Evolutionary conservation across 140 eudicot genomes (phyloP).

Genomic region (Ambrosia hybrid): DNA sequence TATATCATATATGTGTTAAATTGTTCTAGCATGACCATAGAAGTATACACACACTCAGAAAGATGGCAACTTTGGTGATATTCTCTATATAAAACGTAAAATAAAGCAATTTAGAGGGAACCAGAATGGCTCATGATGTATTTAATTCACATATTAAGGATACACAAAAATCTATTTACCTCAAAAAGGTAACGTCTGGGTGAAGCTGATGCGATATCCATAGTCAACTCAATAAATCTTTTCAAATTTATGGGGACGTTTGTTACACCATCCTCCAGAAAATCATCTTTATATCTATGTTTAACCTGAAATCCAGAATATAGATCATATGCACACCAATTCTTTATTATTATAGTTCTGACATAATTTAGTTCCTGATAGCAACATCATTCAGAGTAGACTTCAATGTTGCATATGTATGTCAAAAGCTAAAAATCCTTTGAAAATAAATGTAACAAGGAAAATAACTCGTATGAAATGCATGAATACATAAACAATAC

Average conservation of each 20-base stretch:
- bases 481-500: slow-evolving; percentile 28
- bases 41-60: too few species aligned
- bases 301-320: slow-evolving; percentile 44
- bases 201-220: slow-evolving; percentile 93
- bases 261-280: slow-evolving; percentile 24
- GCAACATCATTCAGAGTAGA: background rate
- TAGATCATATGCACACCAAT: slow-evolving; percentile 6
- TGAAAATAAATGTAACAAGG: background rate
- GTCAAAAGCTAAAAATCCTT: background rate
- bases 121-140: background rate
- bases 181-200: slow-evolving; percentile 95
- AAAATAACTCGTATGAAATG: background rate
- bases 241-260: slow-evolving; percentile 52
- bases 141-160: background rate
- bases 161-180: slow-evolving; percentile 39
- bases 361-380: too few species aligned
- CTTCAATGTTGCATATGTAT: background rate
- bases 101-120: background rate
- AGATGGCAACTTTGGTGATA: background rate
- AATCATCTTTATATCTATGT: slow-evolving; percentile 38
- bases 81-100: background rate
- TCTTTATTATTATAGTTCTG: background rate
- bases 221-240: slow-evolving; percentile 70
- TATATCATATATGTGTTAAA: too few species aligned
- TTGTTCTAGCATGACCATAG: too few species aligned